Evolutionary conservation across 2,329 filamentous ascomycete species (phyloP).

Genomic region (Harringtonia aguacate): DNA sequence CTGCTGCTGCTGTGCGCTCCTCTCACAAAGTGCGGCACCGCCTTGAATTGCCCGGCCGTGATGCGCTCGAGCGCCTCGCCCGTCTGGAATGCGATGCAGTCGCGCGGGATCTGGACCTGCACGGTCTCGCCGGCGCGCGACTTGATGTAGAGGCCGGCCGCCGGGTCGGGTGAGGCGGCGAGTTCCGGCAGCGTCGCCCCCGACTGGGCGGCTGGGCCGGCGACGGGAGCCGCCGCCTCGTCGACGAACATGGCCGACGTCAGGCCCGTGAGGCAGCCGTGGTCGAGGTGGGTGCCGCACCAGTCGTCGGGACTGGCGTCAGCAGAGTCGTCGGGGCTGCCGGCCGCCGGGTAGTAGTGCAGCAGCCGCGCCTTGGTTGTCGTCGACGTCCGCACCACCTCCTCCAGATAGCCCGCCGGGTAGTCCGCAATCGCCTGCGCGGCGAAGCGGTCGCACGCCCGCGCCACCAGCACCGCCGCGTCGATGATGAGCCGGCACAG

Average conservation of each 20-base stretch:
- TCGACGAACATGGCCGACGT: constrained; percentile 96
- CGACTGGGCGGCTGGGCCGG: constrained; percentile 16
- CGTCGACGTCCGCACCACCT: constrained; percentile 72
- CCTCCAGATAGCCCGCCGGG: constrained; percentile 67
- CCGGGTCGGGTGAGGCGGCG: constrained; percentile 64
- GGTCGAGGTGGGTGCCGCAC: constrained; percentile 86
- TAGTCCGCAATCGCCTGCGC: constrained; percentile 69
- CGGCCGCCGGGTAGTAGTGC: constrained; percentile 72
- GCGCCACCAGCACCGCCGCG: constrained; percentile 75
- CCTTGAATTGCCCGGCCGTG: constrained; percentile 81
- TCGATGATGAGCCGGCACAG: constrained; percentile 83
- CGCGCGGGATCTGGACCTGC: constrained; percentile 85
- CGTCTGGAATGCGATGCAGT: constrained; percentile 93
- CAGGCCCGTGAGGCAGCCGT: constrained; percentile 86
- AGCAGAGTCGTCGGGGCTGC: background rate
- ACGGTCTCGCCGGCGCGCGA: constrained; percentile 71
- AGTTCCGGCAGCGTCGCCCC: constrained; percentile 59
- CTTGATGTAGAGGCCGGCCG: constrained; percentile 87
- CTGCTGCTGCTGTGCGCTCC: constrained; percentile 51
- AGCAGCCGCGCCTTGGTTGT: constrained; percentile 86
- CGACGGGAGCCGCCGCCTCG: constrained; percentile 36
- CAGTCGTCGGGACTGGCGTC: constrained; percentile 72
- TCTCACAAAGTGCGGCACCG: constrained; percentile 90
- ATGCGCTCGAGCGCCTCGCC: constrained; percentile 87
- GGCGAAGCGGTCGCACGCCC: constrained; percentile 83